Conservation (phyloP, 768 basidiomycete genomes). For the Boletus sensibilis region DNA sequence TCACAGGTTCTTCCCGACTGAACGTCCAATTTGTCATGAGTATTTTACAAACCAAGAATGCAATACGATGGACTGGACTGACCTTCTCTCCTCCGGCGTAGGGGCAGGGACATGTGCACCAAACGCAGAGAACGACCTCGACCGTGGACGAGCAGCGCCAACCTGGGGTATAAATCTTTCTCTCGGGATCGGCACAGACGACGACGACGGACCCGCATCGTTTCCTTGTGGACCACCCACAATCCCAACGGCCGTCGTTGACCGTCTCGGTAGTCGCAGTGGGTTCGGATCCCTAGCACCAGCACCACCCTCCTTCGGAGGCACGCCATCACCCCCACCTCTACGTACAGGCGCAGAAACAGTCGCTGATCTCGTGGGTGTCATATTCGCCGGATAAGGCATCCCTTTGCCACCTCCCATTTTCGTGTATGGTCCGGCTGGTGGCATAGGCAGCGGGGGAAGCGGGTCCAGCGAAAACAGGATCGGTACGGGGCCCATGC, state of each 20-base stretch:
- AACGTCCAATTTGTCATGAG: not conserved
- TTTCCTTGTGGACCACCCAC: not conserved
- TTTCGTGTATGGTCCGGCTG: not conserved
- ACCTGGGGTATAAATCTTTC: slow-evolving; percentile 65
- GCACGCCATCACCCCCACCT: not conserved
- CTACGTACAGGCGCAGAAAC: slow-evolving; percentile 33
- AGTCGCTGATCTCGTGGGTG: slow-evolving; percentile 30
- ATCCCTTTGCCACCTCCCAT: not conserved
- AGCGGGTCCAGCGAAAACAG: slow-evolving; percentile 56
- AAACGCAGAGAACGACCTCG: slow-evolving; percentile 77
- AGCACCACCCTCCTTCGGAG: not conserved
- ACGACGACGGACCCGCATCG: not conserved
- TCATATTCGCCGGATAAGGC: not conserved
- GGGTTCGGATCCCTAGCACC: not conserved
- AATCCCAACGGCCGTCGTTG: not conserved
- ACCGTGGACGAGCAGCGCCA: slow-evolving; percentile 50
- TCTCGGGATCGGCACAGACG: slow-evolving; percentile 42
- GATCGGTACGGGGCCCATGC: slow-evolving; percentile 61
- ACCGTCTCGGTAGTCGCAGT: slow-evolving; percentile 23
- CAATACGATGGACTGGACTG: not conserved
- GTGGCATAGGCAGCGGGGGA: slow-evolving; percentile 21
- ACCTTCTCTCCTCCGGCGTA: slow-evolving; percentile 18
- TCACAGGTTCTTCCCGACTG: slow-evolving; percentile 27
- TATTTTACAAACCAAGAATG: not conserved
- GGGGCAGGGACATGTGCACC: slow-evolving; percentile 33